Conservation (phyloP, 2,329 filamentous ascomycete genomes). For the Sporothrix protearum region DNA sequence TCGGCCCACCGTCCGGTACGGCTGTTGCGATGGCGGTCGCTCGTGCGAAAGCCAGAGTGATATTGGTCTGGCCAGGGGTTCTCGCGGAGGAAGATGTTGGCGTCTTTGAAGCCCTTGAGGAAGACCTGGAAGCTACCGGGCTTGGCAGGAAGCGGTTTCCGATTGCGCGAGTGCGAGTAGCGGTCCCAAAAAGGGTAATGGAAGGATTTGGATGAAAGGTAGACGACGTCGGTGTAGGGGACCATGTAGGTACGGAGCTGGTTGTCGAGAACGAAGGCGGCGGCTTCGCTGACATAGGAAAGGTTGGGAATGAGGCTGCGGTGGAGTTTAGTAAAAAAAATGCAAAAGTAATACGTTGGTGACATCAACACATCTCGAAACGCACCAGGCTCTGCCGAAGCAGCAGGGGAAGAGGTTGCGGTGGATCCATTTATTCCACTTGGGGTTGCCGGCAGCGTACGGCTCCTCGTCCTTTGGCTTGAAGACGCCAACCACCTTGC, state of each 20-base stretch:
- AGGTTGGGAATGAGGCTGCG: conserved; percentile 84
- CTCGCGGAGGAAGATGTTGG: conserved; percentile 90
- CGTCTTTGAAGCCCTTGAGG: conserved; percentile 93
- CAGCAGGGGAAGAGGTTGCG: conserved; percentile 95
- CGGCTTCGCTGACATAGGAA: conserved; percentile 96
- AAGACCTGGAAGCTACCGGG: conserved; percentile 97
- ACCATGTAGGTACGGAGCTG: conserved; percentile 89
- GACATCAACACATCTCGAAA: conserved; percentile 11
- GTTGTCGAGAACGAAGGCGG: conserved; percentile 89
- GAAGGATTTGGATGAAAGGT: conserved; percentile 92
- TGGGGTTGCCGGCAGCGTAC: conserved; percentile 93
- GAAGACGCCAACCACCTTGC: conserved; percentile 95
- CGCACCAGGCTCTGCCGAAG: conserved; percentile 83
- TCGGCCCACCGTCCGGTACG: conserved; percentile 67
- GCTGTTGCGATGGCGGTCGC: conserved; percentile 59
- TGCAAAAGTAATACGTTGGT: background rate
- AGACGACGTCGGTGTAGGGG: conserved; percentile 93
- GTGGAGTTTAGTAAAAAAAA: background rate
- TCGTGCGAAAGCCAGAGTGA: conserved; percentile 64
- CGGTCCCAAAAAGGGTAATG: conserved; percentile 98
- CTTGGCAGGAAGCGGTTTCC: conserved; percentile 82
- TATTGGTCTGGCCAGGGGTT: conserved; percentile 96
- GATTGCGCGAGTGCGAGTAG: conserved; percentile 79
- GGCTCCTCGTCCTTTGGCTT: conserved; percentile 99
- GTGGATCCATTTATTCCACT: conserved; percentile 99